Percentiles rank a stretch among this genome's conserved stretches.
Evolutionary conservation across 129 eudicot genomes (phyloP).

Genomic region (Ambrosia artemisiifolia): DNA sequence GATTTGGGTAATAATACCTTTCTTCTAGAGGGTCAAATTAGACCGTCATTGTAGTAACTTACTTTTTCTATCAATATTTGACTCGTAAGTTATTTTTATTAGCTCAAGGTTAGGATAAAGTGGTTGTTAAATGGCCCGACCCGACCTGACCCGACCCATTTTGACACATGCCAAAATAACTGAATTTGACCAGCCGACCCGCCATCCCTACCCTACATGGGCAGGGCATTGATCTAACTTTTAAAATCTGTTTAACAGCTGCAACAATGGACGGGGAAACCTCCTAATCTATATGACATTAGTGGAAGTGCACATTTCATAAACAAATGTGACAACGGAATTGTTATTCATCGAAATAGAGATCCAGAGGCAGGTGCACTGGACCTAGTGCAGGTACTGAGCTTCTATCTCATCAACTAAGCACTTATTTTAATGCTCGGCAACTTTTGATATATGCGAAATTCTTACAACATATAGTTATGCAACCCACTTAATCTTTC

Average conservation of each 20-base stretch:
- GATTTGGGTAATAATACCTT: background rate
- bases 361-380: constrained; percentile 78
- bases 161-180: background rate
- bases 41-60: background rate
- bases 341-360: constrained; percentile 92
- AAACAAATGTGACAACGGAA: constrained; percentile 96
- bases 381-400: constrained; percentile 73
- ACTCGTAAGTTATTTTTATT: background rate
- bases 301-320: constrained; percentile 99
- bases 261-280: constrained; percentile 78
- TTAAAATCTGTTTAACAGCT: constrained; percentile 42
- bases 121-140: background rate
- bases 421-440: background rate
- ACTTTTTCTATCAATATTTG: background rate
- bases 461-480: background rate
- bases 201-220: background rate
- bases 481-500: too few relatives aligned
- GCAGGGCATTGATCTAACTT: background rate
- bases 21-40: background rate
- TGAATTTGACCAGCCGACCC: background rate
- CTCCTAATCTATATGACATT: constrained; percentile 91
- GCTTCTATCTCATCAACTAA: background rate
- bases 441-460: background rate
- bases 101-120: background rate
- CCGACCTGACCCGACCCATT: background rate